Evolutionary conservation across 2,329 filamentous ascomycete genomes (phyloP), one percentile per base, ranked within the genome.

Genomic region (Hypoxylon sp.): DNA sequence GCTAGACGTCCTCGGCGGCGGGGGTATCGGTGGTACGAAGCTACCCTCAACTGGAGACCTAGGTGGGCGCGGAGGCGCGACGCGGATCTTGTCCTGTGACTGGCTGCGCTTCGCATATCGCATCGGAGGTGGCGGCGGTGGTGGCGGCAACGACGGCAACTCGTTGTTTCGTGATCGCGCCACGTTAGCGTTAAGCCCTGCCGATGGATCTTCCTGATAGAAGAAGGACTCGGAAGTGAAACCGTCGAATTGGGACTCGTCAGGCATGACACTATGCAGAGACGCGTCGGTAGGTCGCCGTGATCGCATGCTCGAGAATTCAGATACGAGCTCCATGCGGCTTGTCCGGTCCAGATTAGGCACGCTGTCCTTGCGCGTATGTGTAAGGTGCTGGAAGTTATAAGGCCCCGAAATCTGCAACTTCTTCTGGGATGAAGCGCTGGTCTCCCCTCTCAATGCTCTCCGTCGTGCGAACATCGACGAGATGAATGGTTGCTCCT

Each of bases 321-420:
- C 83, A 9, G 80, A 79, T 12, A 79, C 79, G 51, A 83, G 71
- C 27, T 83, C 79, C 50, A 77, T 75, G 14, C 79, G 80, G 69
- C 78, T 83, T 2, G 77, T 71, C 27, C 78, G 76, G 43, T 81
- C 78, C 5, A 82, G 65, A 59, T 78, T 79, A 3, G 81, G 76
- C 2, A 84, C 63, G 52, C 83, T 79, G 29, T 88, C 83, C 48
- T 83, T 83, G 11, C 82, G 79, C 11, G 84, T 87, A 73, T 90
- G 87, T 3, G 85, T 83, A 32, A 90, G 81, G 75, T 90, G 88
- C 73, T 90, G 87, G 65, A 90, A 90, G 78, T 90, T 89, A 77
- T 88, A 90, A 2, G 88, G 88, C 0, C 81, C 84, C 0, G 88
- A 90, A 57, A 90, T 90, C 57, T 84, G 82, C 52, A 84, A 73